These are phyloP conservation scores for Phylloporus arenicola DNA, from an alignment of 768 basidiomycete species.

Conservation along the genomic window DNA sequence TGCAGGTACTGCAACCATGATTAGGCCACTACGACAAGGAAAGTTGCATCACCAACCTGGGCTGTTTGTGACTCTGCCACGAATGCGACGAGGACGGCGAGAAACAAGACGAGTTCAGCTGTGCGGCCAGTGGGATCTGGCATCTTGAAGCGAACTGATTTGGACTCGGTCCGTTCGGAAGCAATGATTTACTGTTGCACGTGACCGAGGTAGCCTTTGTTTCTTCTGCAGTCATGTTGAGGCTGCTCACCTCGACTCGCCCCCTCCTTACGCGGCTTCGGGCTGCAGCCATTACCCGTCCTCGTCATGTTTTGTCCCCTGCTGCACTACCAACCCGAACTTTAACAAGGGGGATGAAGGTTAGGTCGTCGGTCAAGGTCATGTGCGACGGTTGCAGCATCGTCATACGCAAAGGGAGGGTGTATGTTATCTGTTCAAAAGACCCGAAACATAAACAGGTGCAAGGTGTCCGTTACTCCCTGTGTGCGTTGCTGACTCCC, in stretches of 20 bases:
- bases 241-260: conserved; percentile 58
- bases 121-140: background rate
- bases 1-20: conserved; percentile 62
- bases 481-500: conserved; percentile 10
- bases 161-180: background rate
- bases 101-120: conserved; percentile 50
- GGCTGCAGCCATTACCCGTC: conserved; percentile 32
- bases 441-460: conserved; percentile 99
- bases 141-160: background rate
- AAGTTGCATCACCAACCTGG: conserved; percentile 44
- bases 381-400: conserved; percentile 94
- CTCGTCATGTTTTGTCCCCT: conserved; percentile 26
- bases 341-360: conserved; percentile 85
- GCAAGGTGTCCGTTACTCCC: conserved; percentile 15
- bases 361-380: conserved; percentile 86
- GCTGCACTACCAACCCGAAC: conserved; percentile 25
- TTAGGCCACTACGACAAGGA: conserved; percentile 1
- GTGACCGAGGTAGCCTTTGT: conserved; percentile 1
- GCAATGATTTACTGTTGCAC: conserved; percentile 2
- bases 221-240: conserved; percentile 42
- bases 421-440: conserved; percentile 89
- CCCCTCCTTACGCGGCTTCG: conserved; percentile 54
- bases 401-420: conserved; percentile 82
- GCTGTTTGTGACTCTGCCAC: conserved; percentile 72
- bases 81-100: conserved; percentile 60